Conservation (phyloP, 495 filamentous ascomycete genomes). For the Tuber melanosporum region DNA sequence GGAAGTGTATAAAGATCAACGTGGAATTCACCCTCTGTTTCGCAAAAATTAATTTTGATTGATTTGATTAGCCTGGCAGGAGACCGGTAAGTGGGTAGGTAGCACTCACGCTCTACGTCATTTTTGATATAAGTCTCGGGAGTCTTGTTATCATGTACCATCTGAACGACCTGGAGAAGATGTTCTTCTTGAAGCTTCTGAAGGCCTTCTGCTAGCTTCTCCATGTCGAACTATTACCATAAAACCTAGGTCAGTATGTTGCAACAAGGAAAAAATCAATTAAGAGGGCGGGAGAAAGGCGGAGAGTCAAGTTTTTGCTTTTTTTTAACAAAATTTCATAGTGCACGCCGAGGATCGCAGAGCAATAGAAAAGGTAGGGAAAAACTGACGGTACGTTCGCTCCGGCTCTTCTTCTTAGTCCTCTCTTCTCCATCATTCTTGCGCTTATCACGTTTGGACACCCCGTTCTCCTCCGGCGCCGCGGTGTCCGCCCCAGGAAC, state of each 20-base stretch:
- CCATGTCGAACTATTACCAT: conserved; percentile 65
- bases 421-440: conserved; percentile 57
- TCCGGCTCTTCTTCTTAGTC: conserved; percentile 68
- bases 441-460: conserved; percentile 49
- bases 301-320: background rate
- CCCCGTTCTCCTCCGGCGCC: conserved; percentile 38
- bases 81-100: conserved; percentile 1
- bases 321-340: background rate
- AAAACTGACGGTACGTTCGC: conserved; percentile 58
- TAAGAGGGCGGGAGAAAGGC: background rate
- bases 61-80: background rate
- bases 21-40: conserved; percentile 87
- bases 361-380: background rate
- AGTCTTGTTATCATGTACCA: conserved; percentile 95
- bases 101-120: conserved; percentile 77
- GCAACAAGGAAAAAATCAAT: conserved; percentile 7
- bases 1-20: conserved; percentile 96
- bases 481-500: conserved; percentile 64
- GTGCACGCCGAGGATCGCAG: background rate
- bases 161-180: conserved; percentile 86
- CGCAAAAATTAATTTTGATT: conserved; percentile 9
- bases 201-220: conserved; percentile 93
- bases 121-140: conserved; percentile 92
- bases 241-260: conserved; percentile 15
- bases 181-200: conserved; percentile 79